A percentile compares a stretch with the other conserved stretches of the same genome.
Conservation (phyloP, 73 alveolate species). For the Tetrahymena malaccensis region DNA sequence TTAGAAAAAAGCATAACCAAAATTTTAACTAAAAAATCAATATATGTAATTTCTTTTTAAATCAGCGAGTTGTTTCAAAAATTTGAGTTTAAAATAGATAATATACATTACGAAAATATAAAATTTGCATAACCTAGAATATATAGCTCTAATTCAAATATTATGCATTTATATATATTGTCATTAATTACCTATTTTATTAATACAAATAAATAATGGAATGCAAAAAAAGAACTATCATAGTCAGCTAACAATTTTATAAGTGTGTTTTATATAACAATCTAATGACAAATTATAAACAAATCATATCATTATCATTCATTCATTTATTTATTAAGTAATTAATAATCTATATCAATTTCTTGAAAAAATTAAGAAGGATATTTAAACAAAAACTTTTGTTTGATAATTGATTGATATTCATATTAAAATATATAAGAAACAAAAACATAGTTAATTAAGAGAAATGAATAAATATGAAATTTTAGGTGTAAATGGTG, state of each 20-base stretch:
- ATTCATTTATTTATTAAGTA: no score
- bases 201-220: not conserved
- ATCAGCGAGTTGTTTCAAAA: not conserved
- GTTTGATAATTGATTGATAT: not conserved
- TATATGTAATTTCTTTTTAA: no score
- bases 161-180: no score
- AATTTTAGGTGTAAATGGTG: conserved; percentile 86
- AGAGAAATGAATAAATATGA: conserved; percentile 83
- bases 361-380: not conserved
- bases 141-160: not conserved
- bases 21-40: not conserved
- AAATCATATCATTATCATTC: not conserved
- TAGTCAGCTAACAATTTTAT: not conserved
- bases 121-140: not conserved
- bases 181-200: not conserved
- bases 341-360: not conserved
- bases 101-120: not conserved
- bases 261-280: not conserved
- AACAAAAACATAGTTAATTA: not conserved
- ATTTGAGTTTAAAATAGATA: not conserved
- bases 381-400: not conserved
- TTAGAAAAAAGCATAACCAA: not conserved
- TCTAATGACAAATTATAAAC: no score
- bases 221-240: not conserved
- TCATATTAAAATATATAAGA: not conserved